A percentile compares a stretch with the other conserved stretches of the same genome.
Evolutionary conservation across 257 asterid species (phyloP).

Genomic region (Vinca minor): DNA sequence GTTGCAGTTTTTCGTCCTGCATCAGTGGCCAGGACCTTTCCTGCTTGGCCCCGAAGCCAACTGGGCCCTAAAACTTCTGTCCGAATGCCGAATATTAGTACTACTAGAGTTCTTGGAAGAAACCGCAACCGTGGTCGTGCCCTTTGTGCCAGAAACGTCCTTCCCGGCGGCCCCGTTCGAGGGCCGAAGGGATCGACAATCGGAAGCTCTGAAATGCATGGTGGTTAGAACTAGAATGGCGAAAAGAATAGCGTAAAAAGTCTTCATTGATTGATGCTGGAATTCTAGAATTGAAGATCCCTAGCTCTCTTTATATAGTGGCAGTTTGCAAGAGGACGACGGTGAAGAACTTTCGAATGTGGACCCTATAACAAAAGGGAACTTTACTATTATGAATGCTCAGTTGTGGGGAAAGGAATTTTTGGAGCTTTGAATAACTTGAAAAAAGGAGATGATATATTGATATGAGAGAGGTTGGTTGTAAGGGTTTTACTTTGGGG

Average conservation of each 20-base stretch:
- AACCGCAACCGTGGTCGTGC: neutral
- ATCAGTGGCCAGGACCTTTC: slow-evolving; percentile 69
- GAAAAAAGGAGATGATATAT: too few species aligned
- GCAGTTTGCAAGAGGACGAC: slow-evolving; percentile 19
- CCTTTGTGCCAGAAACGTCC: neutral
- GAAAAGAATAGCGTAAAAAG: slow-evolving; percentile 9
- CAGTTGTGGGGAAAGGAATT: slow-evolving; percentile 3
- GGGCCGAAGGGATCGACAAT: slow-evolving; percentile 34
- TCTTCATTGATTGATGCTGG: slow-evolving; percentile 15
- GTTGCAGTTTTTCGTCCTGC: too few species aligned
- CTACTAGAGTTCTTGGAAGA: slow-evolving; percentile 13
- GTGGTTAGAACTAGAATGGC: slow-evolving; percentile 16
- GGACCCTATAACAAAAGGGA: slow-evolving; percentile 16
- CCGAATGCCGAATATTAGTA: slow-evolving; percentile 1
- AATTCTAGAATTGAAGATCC: slow-evolving; percentile 2
- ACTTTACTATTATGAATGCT: slow-evolving; percentile 6
- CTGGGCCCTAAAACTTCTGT: slow-evolving; percentile 28
- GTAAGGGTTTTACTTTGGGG: slow-evolving; percentile 15
- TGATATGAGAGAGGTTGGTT: slow-evolving; percentile 5
- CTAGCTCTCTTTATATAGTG: slow-evolving; percentile 22
- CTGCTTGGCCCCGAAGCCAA: slow-evolving; percentile 69
- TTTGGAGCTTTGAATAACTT: slow-evolving; percentile 4
- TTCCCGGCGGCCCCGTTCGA: neutral
- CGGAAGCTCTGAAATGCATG: slow-evolving; percentile 21
- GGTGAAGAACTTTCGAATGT: slow-evolving; percentile 29